phyloP scores from a whole-genome alignment of 129 eudicot genomes.

The Dittrichia graveolens region DNA sequence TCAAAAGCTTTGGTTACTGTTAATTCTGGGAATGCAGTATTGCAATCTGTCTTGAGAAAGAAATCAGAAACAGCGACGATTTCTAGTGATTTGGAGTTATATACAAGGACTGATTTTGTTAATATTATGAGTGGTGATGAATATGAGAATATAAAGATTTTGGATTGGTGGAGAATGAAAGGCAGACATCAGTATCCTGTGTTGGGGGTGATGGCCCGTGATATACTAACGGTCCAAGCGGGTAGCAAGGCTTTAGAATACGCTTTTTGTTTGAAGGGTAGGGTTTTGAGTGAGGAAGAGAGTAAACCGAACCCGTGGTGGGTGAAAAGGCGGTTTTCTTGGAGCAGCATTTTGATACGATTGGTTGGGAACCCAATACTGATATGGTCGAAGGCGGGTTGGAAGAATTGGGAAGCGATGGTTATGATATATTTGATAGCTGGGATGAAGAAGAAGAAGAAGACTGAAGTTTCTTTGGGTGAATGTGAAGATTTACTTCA shows the following conservation, averaged over 20 bases:
- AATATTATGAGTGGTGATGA: constrained; percentile 22
- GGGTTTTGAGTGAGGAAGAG: constrained; percentile 1
- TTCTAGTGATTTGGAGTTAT: constrained; percentile 23
- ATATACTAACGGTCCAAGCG: constrained; percentile 21
- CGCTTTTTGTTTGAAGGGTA: constrained; percentile 26
- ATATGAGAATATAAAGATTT: neutral
- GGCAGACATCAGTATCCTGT: constrained; percentile 23
- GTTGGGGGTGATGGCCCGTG: constrained; percentile 17
- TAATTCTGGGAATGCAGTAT: neutral
- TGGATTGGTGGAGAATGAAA: constrained; percentile 26
- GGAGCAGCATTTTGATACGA: constrained; percentile 23
- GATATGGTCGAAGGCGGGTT: neutral
- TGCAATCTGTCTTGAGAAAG: constrained; percentile 10
- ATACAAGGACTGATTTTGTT: constrained; percentile 8
- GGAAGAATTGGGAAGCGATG: neutral
- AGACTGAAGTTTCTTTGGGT: neutral
- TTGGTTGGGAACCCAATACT: neutral
- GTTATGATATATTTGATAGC: neutral
- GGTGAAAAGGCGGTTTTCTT: constrained; percentile 19
- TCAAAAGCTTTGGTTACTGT: neutral
- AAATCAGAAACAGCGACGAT: neutral
- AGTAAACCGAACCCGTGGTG: neutral
- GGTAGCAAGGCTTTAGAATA: neutral
- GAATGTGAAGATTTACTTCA: neutral
- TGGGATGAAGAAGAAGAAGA: constrained; percentile 1